A percentile compares a stretch with the other conserved stretches of the same genome.
Conservation (phyloP, 2,329 filamentous ascomycete species). For the Bipolaris oryzae region DNA sequence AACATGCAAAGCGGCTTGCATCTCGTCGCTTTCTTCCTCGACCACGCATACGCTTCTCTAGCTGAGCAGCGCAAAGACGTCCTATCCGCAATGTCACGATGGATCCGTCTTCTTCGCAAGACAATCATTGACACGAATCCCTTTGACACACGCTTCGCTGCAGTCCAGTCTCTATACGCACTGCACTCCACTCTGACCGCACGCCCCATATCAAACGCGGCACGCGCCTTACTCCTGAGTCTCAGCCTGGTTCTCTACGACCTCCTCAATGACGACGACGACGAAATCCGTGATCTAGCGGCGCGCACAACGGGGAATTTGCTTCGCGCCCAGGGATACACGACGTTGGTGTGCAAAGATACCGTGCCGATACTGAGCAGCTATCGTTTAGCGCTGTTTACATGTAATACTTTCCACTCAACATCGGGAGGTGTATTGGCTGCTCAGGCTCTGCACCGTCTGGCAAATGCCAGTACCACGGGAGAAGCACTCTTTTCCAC, state of each 20-base stretch:
- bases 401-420: constrained; percentile 42
- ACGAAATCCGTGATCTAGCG: constrained; percentile 77
- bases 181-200: constrained; percentile 32
- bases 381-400: constrained; percentile 45
- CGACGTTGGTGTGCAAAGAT: constrained; percentile 28
- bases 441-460: constrained; percentile 47
- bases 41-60: constrained; percentile 26
- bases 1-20: constrained; percentile 40
- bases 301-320: constrained; percentile 58
- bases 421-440: constrained; percentile 40
- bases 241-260: constrained; percentile 54
- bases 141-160: constrained; percentile 69
- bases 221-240: constrained; percentile 25
- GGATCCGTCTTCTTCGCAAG: constrained; percentile 39
- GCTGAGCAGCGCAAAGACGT: constrained; percentile 9
- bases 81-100: constrained; percentile 25
- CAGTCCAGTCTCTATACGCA: constrained; percentile 61
- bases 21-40: constrained; percentile 42
- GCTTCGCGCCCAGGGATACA: constrained; percentile 39
- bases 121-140: constrained; percentile 50
- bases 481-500: neutral
- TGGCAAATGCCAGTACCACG: constrained; percentile 39
- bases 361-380: constrained; percentile 59
- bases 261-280: constrained; percentile 78
- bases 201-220: constrained; percentile 11